Evolutionary conservation across 176 grass and related monocot genomes (phyloP), one percentile per base, ranked within the genome.

Genomic region (Lolium perenne): DNA sequence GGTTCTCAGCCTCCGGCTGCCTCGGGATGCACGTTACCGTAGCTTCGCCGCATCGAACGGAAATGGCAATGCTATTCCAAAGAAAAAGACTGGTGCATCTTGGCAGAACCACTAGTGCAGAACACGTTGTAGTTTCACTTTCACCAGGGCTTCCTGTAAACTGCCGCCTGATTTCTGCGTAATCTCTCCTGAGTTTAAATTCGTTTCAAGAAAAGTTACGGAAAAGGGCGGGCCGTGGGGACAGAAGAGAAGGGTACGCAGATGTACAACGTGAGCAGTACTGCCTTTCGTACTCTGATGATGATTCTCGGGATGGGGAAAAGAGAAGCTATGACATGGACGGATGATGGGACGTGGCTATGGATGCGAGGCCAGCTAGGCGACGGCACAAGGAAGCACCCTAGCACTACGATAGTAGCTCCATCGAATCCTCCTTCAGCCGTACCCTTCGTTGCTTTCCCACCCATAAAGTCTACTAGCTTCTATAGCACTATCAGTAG

Each of bases 291-390:
- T 80, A 59, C 23, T 68, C 41, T 43, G 41, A 43, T 5, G 41
- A 43, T 7, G 41, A 82, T 77, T 82, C 83, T 85, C 41, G 40
- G 38, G 83, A 38, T 0, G 15, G 50, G 51, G 4, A 60, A 89
- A 76, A 62, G 53, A 1, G 66, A 0, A 38, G 8, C 8, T 20
- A 12, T 38, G 29, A 22, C 45, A 25, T 51, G 65, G 66, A 71
- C 29, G 17, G 18, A 1, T 55, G 88, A 82, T 29, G 84, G 62
- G 88, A 86, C 79, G 53, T 76, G 40, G 50, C 50, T 14, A 38
- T 65, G 20, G 15, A 5, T 7, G 17, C 1, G 18, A n/a, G 6
- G 58, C 82, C 6, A 71, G 73, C 76, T 75, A 89, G 18, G 10
- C 82, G 69, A 70, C 83, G 83, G 18, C 77, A 43, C 41, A 43